A percentile compares a stretch with the other conserved stretches of the same genome.
phyloP scores from a whole-genome alignment of 495 filamentous ascomycete species.

The Achaetomiella virescens region DNA sequence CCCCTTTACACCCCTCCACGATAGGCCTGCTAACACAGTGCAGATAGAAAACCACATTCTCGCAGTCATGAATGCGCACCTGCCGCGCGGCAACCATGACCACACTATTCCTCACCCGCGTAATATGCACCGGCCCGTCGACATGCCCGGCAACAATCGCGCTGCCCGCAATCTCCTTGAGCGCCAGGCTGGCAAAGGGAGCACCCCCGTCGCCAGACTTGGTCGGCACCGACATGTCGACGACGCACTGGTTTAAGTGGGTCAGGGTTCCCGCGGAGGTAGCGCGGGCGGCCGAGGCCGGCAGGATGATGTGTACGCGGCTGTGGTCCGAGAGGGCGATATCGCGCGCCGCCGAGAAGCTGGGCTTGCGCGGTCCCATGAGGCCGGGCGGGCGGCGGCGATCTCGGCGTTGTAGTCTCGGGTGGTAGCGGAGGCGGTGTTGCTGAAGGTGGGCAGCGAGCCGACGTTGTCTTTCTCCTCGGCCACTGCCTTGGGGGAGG shows the following conservation, averaged over 20 bases:
- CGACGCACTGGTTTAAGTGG: conserved; percentile 62
- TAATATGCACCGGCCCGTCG: conserved; percentile 75
- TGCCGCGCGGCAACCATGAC: conserved; percentile 74
- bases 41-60: conserved; percentile 73
- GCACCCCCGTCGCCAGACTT: conserved; percentile 31
- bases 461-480: conserved; percentile 27
- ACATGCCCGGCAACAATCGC: conserved; percentile 73
- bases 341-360: conserved; percentile 52
- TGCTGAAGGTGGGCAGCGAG: conserved; percentile 22
- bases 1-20: conserved; percentile 76
- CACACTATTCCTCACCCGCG: conserved; percentile 62
- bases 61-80: conserved; percentile 84
- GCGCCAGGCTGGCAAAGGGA: conserved; percentile 66
- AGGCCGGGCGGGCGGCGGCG: conserved; percentile 18
- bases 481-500: conserved; percentile 9
- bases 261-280: conserved; percentile 68
- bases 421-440: neutral
- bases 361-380: conserved; percentile 44
- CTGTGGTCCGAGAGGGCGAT: conserved; percentile 59
- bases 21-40: conserved; percentile 78
- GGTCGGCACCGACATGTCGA: conserved; percentile 70
- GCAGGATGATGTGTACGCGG: conserved; percentile 65
- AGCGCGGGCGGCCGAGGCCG: conserved; percentile 57
- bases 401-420: conserved; percentile 50
- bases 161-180: conserved; percentile 62